Base-by-base conservation (phyloP, 2,329 filamentous ascomycete species). In the Cercospora nicotianae region DNA sequence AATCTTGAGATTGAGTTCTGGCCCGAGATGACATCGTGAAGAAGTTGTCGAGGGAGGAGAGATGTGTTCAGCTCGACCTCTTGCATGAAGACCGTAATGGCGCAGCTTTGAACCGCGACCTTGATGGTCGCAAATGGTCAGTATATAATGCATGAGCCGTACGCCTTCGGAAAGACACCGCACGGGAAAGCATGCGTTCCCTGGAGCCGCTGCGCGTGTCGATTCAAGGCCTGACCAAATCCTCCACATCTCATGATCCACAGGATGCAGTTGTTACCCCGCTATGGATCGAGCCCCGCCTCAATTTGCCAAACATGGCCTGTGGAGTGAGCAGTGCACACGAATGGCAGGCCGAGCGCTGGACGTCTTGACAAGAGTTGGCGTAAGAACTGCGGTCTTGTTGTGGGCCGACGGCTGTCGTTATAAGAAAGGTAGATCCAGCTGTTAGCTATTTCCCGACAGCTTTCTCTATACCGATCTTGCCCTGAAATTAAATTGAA, bases 171-270 rank as follows among this genome's bases (percentile, higher is more conserved):
- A 53, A 28, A 7, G 48, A 53, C 12, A 23, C 20, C 23, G 13
- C 16, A 26, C 48, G 23, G 23, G 3, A 55, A 2, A 10, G 10
- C 12, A 16, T 23, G 48, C 48, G 48, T 55, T 55, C 20, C 20
- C 9, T 5, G 48, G 23, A 55, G 16, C 26, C 5, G 48, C 48
- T 55, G 48, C 48, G 1, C 48, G 12, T n/a, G 10, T 55, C 48
- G 48, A 55, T 28, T 28, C 23, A 10, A 26, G 48, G 48, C 23
- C 20, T 28, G 48, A 28, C 48, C 48, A 10, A n/a, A 55, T 55
- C 48, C 23, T 55, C 48, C 48, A 55, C 48, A 55, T 55, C 48
- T 55, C 48, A 28, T 30, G 48, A 55, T 55, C 48, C 48, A 55
- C 48, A 55, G 45, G 23, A 55, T 55, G 48, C 23, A 30, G 48